These are phyloP conservation scores for Phaffomyces antillensis DNA, from an alignment of 805 yeast genomes.

Conservation along the genomic window DNA sequence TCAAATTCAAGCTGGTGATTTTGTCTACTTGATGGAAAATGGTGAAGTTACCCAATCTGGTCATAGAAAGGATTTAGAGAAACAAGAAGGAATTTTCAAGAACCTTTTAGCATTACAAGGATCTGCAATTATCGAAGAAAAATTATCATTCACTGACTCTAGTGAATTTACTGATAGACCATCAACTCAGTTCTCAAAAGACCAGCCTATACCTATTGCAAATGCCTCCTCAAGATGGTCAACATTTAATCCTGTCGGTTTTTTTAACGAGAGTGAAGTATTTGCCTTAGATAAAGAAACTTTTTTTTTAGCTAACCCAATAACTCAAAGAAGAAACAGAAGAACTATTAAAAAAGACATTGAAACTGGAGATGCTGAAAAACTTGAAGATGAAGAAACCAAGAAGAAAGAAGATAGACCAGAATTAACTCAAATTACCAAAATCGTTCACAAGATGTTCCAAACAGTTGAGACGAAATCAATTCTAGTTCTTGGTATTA, in stretches of 20 bases:
- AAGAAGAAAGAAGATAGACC: slow-evolving; percentile 12
- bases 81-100: slow-evolving; percentile 12
- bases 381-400: background rate
- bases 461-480: slow-evolving; percentile 20
- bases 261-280: slow-evolving; percentile 6
- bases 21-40: slow-evolving; percentile 48
- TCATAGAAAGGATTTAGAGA: slow-evolving; percentile 26
- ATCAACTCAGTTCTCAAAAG: background rate
- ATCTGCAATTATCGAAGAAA: background rate
- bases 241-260: slow-evolving; percentile 14
- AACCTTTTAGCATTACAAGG: slow-evolving; percentile 15
- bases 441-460: slow-evolving; percentile 26
- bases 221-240: slow-evolving; percentile 7
- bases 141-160: background rate
- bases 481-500: slow-evolving; percentile 42
- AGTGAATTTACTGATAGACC: background rate
- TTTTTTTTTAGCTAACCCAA: background rate
- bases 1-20: slow-evolving; percentile 51
- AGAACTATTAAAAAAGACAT: background rate
- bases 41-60: slow-evolving; percentile 51
- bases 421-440: slow-evolving; percentile 20
- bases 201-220: no score
- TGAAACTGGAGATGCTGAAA: background rate
- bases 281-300: slow-evolving; percentile 6
- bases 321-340: slow-evolving; percentile 3